Conservation (phyloP, 1,284 basidiomycete genomes). For the Cutaneotrichosporon spelunceum region DNA sequence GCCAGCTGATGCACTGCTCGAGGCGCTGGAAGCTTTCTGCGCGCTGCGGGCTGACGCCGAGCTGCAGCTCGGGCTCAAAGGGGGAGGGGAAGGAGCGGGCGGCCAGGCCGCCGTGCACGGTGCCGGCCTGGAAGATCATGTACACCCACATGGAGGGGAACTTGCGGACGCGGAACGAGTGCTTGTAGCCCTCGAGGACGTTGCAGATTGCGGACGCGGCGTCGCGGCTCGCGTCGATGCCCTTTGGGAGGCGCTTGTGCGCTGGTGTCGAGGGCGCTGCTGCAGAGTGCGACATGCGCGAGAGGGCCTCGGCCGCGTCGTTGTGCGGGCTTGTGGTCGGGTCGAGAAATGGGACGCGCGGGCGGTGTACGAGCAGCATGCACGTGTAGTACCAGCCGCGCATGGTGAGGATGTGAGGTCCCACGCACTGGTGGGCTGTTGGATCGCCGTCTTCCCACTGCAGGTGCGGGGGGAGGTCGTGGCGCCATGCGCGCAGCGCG, state of each 20-base stretch:
- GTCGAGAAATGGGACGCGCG: slow-evolving; percentile 23
- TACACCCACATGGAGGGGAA: slow-evolving; percentile 19
- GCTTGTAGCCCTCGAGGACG: slow-evolving; percentile 16
- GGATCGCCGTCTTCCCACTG: slow-evolving; percentile 21
- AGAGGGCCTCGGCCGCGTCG: slow-evolving; percentile 8
- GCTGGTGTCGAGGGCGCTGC: not conserved
- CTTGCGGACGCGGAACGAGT: slow-evolving; percentile 20
- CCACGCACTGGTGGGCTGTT: slow-evolving; percentile 14
- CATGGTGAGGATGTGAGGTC: slow-evolving; percentile 18
- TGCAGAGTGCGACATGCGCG: not conserved
- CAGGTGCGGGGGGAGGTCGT: slow-evolving; percentile 15
- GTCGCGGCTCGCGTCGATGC: slow-evolving; percentile 12
- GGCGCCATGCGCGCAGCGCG: slow-evolving; percentile 17
- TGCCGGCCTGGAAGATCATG: slow-evolving; percentile 23
- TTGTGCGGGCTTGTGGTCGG: slow-evolving; percentile 3
- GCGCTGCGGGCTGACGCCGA: not conserved
- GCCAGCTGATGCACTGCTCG: slow-evolving; percentile 24
- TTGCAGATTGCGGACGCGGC: slow-evolving; percentile 19
- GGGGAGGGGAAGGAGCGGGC: not conserved
- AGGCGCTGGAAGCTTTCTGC: slow-evolving; percentile 13
- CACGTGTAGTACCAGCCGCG: slow-evolving; percentile 22
- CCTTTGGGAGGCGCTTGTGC: slow-evolving; percentile 14
- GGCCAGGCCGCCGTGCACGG: slow-evolving; percentile 20
- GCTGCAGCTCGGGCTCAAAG: not conserved
- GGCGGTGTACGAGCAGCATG: slow-evolving; percentile 22